Conservation (phyloP, 108 stramenopile genomes). For the Nitzschia sp. region DNA sequence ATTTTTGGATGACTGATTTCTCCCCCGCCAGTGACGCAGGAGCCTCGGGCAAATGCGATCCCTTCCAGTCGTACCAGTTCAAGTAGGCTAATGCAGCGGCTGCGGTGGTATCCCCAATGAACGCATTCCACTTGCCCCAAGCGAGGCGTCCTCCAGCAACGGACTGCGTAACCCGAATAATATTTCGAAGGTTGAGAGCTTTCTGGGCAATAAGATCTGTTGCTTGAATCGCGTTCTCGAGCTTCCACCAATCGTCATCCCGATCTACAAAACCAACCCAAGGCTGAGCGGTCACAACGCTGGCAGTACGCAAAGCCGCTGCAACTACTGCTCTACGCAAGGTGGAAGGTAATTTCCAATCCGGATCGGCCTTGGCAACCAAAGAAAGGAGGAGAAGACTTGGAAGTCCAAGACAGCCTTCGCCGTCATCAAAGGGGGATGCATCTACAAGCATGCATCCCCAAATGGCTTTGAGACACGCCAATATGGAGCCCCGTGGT, state of each 20-base stretch:
- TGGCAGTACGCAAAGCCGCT: not conserved
- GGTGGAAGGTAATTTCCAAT: not conserved
- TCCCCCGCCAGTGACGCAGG: not conserved
- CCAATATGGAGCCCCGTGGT: not conserved
- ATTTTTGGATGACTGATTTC: too few species aligned
- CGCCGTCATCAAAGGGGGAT: conserved; percentile 5
- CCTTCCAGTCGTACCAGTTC: not conserved
- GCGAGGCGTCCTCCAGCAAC: conserved; percentile 5
- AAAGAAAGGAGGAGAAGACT: not conserved
- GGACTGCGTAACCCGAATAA: not conserved
- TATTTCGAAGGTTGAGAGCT: not conserved
- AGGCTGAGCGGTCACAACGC: not conserved
- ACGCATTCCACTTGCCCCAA: conserved; percentile 3
- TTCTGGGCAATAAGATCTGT: not conserved
- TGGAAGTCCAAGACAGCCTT: conserved; percentile 1
- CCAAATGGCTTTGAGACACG: not conserved
- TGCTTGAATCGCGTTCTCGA: not conserved
- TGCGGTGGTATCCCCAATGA: not conserved
- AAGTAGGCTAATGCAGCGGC: conserved; percentile 1
- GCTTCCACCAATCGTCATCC: not conserved
- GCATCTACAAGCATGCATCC: conserved; percentile 9
- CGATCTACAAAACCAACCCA: conserved; percentile 6
- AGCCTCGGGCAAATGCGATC: not conserved
- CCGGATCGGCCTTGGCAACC: conserved; percentile 6
- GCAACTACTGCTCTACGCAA: not conserved